Evolutionary conservation across 2,329 filamentous ascomycete species (phyloP).

Genomic region (Xylaria digitata): DNA sequence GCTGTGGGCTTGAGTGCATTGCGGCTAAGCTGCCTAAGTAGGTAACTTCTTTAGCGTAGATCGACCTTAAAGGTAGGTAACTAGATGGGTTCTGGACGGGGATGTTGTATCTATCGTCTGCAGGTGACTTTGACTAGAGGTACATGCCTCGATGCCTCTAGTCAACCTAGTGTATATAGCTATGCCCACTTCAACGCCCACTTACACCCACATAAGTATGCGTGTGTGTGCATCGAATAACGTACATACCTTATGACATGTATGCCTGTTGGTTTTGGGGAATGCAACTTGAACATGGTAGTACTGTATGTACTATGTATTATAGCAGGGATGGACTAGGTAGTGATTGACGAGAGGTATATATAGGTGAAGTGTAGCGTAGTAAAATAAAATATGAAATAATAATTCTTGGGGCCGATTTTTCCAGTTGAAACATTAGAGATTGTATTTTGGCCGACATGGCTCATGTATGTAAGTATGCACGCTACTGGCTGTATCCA

Average conservation of each 20-base stretch:
- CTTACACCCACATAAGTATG: not conserved
- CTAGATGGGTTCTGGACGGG: too few species aligned
- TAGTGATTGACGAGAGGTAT: conserved; percentile 2
- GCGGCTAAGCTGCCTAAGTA: conserved; percentile 42
- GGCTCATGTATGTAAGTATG: not conserved
- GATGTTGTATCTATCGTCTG: too few species aligned
- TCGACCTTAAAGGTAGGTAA: not conserved
- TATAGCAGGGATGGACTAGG: conserved; percentile 16
- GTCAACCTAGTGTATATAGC: not conserved
- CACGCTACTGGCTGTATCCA: not conserved
- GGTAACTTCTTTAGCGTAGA: conserved; percentile 23
- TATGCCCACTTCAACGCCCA: not conserved
- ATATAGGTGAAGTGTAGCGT: conserved; percentile 12
- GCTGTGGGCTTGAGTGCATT: conserved; percentile 31
- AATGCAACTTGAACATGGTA: conserved; percentile 12
- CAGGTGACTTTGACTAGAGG: not conserved
- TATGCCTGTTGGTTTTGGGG: conserved; percentile 8
- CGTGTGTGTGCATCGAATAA: not conserved
- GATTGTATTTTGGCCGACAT: conserved; percentile 14
- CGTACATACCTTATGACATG: too few species aligned
- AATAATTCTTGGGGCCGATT: not conserved
- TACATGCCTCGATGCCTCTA: not conserved
- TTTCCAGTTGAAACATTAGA: conserved; percentile 12
- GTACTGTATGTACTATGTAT: not conserved
- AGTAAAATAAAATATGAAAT: conserved; percentile 21